Evolutionary conservation across 2,329 filamentous ascomycete species (phyloP).

Genomic region (Arthrobotrys sinensis): DNA sequence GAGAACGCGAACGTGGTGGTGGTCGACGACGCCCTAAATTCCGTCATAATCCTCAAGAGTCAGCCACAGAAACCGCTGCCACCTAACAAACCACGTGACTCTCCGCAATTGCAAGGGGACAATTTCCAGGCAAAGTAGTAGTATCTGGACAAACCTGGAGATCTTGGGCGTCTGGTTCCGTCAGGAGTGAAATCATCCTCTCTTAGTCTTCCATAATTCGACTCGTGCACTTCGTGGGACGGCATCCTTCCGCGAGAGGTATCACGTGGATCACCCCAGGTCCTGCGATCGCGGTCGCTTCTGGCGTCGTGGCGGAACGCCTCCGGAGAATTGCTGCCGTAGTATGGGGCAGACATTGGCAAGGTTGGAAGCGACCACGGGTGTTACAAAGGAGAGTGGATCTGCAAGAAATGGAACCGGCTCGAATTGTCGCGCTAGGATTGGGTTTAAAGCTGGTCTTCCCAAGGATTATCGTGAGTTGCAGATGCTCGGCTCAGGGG

Average conservation of each 20-base stretch:
- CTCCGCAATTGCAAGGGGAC: neutral
- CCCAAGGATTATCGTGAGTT: conserved; percentile 28
- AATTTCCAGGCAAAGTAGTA: neutral
- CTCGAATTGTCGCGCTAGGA: conserved; percentile 12
- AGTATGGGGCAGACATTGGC: conserved; percentile 57
- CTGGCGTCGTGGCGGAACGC: conserved; percentile 54
- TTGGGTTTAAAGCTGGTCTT: conserved; percentile 7
- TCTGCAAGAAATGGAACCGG: neutral
- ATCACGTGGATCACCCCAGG: conserved; percentile 56
- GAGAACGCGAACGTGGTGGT: conserved; percentile 68
- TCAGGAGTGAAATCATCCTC: conserved; percentile 55
- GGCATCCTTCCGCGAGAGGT: conserved; percentile 51
- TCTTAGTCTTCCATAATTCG: conserved; percentile 50
- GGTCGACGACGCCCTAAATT: conserved; percentile 62
- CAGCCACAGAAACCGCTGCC: neutral
- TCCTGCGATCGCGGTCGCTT: conserved; percentile 50
- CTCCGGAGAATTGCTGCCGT: conserved; percentile 58
- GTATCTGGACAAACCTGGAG: conserved; percentile 56
- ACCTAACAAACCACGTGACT: conserved; percentile 15
- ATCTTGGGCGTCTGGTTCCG: conserved; percentile 40
- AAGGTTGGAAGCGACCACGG: neutral
- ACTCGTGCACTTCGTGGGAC: conserved; percentile 52
- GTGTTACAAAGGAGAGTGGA: neutral
- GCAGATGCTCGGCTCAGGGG: conserved; percentile 17
- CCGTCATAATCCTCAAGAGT: neutral